phyloP scores from a whole-genome alignment of 2,329 filamentous ascomycete genomes.

The Capronia americana region DNA sequence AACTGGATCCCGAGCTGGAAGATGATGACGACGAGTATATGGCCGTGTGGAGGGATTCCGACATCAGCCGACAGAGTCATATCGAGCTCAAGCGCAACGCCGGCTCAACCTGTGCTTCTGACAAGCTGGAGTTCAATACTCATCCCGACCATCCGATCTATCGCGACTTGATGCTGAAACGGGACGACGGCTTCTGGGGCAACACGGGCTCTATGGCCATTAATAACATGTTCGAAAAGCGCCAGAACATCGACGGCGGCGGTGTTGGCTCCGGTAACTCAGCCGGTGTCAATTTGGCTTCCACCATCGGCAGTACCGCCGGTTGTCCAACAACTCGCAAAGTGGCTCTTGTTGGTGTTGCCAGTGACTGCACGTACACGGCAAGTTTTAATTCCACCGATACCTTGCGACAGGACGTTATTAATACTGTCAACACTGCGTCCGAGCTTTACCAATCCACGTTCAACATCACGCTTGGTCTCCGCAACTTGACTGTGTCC shows the following conservation, averaged over 20 bases:
- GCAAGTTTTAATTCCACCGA: slow-evolving; percentile 70
- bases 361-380: slow-evolving; percentile 91
- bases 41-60: slow-evolving; percentile 91
- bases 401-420: slow-evolving; percentile 75
- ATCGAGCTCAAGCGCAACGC: slow-evolving; percentile 70
- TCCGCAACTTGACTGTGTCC: slow-evolving; percentile 83
- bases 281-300: slow-evolving; percentile 77
- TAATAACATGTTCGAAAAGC: slow-evolving; percentile 71
- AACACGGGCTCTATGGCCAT: slow-evolving; percentile 68
- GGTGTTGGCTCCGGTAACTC: slow-evolving; percentile 74
- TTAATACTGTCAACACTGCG: slow-evolving; percentile 82
- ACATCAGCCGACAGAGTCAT: slow-evolving; percentile 65
- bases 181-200: slow-evolving; percentile 62
- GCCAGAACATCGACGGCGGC: slow-evolving; percentile 67
- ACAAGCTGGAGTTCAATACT: slow-evolving; percentile 80
- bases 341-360: slow-evolving; percentile 88
- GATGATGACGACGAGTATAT: slow-evolving; percentile 72
- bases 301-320: slow-evolving; percentile 77
- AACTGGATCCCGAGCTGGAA: slow-evolving; percentile 70
- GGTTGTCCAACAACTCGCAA: slow-evolving; percentile 90
- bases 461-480: slow-evolving; percentile 93
- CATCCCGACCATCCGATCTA: slow-evolving; percentile 72
- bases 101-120: slow-evolving; percentile 69
- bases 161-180: slow-evolving; percentile 49
- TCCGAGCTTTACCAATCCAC: slow-evolving; percentile 86